Base-by-base conservation (phyloP, 1,284 basidiomycete genomes). In the Naganishia sp. region DNA sequence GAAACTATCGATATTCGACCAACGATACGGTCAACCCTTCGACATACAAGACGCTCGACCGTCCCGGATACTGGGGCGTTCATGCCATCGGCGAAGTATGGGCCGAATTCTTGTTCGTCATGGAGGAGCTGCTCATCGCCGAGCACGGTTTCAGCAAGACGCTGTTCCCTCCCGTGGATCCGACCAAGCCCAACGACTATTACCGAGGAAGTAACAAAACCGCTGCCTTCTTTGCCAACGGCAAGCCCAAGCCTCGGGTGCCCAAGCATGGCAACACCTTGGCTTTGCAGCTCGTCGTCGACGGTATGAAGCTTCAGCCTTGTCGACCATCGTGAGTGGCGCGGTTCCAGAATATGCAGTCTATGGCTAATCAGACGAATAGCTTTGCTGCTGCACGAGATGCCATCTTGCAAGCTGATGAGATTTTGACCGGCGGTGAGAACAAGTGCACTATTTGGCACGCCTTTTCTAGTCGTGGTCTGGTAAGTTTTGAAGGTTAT, bases 1-100 rank as follows among this genome's bases (percentile, higher is more conserved):
- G 94, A 65, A 92, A 94, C 83, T 98, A 87, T 80, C 78, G 84
- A 13, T 96, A 95, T 82, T 90, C 90, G 41, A 76, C 87, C 82
- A 85, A 92, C 81, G 80, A 83, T 49, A 86, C 85, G 13, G 74
- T 89, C 78, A 97, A 96, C 83, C 94, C 93, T 0, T 90, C 89
- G 68, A 90, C 88, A 0, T 98, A 97, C 85, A 90, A 93, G 85
- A 94, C 90, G n/a, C 88, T 98, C 50, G 92, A 97, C 83, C 89
- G 90, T 80, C 88, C 90, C 10, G 90, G 90, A 21, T 94, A 92
- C 82, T 94, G 90, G 88, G 67, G 77, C 55, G 80, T 81, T 23
- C 91, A 94, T 77, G 90, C 90, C 46, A 90, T 94, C 68, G 92
- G 93, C 67, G 93, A 94, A 80, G 94, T 97, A 67, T 97, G 94